Conservation (phyloP, 148 eudicot species). For the Oxyria digyna region DNA sequence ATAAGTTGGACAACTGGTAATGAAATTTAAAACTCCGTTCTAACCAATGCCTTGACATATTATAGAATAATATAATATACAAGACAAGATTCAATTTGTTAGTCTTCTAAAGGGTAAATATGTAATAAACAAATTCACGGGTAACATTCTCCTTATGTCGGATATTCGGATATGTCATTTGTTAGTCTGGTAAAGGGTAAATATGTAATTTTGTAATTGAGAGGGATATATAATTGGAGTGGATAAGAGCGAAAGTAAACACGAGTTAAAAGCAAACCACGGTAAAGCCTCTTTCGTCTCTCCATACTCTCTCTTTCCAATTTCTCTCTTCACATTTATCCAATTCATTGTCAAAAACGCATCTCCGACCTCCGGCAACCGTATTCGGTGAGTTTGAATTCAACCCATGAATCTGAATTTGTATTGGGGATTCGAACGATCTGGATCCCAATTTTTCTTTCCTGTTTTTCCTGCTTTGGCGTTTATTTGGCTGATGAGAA, state of each 20-base stretch:
- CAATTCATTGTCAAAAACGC: not conserved
- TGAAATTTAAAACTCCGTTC: too few relatives aligned
- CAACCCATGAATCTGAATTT: not conserved
- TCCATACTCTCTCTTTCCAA: conserved; percentile 2
- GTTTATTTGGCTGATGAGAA: not conserved
- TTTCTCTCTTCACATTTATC: conserved; percentile 1
- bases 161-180: too few relatives aligned
- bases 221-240: not conserved
- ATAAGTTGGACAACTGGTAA: too few relatives aligned
- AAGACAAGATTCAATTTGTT: too few relatives aligned
- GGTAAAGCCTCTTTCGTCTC: conserved; percentile 11
- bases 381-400: conserved; percentile 10
- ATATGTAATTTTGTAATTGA: not conserved
- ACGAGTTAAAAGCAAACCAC: conserved; percentile 8
- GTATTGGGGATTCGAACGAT: not conserved
- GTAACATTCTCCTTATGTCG: not conserved
- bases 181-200: not conserved
- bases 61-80: too few relatives aligned
- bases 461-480: not conserved
- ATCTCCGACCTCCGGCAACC: not conserved
- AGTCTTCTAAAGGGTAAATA: too few relatives aligned
- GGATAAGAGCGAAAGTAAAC: conserved; percentile 4
- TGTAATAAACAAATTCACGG: too few relatives aligned
- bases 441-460: not conserved
- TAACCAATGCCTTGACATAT: too few relatives aligned